Percentiles rank a stretch among this genome's conserved stretches.
Evolutionary conservation across 805 yeast genomes (phyloP).

Genomic region (Nakazawaea siamensis): DNA sequence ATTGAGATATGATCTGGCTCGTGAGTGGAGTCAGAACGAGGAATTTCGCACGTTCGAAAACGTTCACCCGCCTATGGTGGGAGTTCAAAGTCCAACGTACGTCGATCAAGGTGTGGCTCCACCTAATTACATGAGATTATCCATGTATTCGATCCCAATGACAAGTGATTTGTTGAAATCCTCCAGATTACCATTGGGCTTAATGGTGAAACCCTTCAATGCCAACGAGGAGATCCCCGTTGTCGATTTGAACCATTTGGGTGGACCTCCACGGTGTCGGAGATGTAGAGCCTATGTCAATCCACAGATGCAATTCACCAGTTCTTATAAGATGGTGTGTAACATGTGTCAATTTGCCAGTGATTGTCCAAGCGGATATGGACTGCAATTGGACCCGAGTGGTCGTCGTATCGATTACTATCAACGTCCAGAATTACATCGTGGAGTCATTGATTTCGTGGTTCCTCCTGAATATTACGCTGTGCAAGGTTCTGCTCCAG

Average conservation of each 20-base stretch:
- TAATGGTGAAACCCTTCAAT: constrained; percentile 82
- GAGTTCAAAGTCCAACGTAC: constrained; percentile 50
- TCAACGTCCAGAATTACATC: constrained; percentile 65
- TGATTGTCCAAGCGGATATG: constrained; percentile 58
- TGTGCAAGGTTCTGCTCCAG: constrained; percentile 24
- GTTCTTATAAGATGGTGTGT: constrained; percentile 62
- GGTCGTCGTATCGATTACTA: constrained; percentile 58
- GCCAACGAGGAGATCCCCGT: constrained; percentile 68
- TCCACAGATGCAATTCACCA: constrained; percentile 66
- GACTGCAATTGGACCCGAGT: constrained; percentile 49
- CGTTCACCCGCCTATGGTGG: constrained; percentile 77
- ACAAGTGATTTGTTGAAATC: constrained; percentile 59
- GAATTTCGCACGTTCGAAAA: constrained; percentile 67
- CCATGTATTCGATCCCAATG: constrained; percentile 79
- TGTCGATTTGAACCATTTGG: constrained; percentile 46
- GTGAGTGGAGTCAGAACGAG: constrained; percentile 24
- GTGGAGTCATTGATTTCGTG: constrained; percentile 78
- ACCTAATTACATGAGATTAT: constrained; percentile 68
- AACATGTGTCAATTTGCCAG: constrained; percentile 81
- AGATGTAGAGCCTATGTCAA: constrained; percentile 89
- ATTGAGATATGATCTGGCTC: constrained; percentile 17
- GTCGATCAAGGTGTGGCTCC: constrained; percentile 81
- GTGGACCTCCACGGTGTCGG: constrained; percentile 81
- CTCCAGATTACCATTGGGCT: constrained; percentile 74
- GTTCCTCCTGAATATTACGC: constrained; percentile 71